These are phyloP conservation scores for Emericellopsis cladophorae DNA, from an alignment of 2,329 filamentous ascomycete genomes.

Conservation along the genomic window DNA sequence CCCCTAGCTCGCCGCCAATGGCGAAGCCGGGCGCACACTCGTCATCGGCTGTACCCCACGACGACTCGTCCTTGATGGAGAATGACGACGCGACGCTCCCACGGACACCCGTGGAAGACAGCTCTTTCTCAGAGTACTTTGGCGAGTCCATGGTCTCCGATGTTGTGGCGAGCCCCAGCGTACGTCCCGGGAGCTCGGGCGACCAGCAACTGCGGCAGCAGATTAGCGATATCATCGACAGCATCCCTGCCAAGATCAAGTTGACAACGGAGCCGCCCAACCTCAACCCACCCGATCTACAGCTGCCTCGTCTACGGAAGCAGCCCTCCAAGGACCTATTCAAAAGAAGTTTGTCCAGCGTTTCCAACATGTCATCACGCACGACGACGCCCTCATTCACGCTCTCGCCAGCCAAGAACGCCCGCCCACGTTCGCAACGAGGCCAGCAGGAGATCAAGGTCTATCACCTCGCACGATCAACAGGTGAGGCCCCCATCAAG, in stretches of 20 bases:
- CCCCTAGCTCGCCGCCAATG: conserved; percentile 34
- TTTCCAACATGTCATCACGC: conserved; percentile 39
- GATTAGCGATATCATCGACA: conserved; percentile 66
- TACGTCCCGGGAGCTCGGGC: conserved; percentile 22
- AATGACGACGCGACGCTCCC: conserved; percentile 24
- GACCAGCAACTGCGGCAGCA: conserved; percentile 67
- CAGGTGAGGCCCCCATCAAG: conserved; percentile 80
- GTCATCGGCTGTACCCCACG: conserved; percentile 26
- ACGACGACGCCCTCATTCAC: conserved; percentile 56
- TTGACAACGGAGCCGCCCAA: conserved; percentile 46
- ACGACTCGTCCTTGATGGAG: conserved; percentile 3
- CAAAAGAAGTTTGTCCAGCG: conserved; percentile 35
- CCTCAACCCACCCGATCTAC: conserved; percentile 46
- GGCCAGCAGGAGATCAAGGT: conserved; percentile 70
- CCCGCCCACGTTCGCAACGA: conserved; percentile 32
- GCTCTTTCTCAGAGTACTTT: conserved; percentile 32
- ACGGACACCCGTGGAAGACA: conserved; percentile 24
- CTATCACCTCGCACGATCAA: conserved; percentile 79
- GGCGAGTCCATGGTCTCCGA: conserved; percentile 19
- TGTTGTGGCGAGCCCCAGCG: conserved; percentile 8
- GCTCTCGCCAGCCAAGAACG: conserved; percentile 48
- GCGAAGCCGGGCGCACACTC: conserved; percentile 7
- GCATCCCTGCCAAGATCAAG: conserved; percentile 68
- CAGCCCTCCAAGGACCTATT: conserved; percentile 28
- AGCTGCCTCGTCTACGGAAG: conserved; percentile 32